Evolutionary conservation across 495 filamentous ascomycete genomes (phyloP).

Genomic region (Talaromyces liani): DNA sequence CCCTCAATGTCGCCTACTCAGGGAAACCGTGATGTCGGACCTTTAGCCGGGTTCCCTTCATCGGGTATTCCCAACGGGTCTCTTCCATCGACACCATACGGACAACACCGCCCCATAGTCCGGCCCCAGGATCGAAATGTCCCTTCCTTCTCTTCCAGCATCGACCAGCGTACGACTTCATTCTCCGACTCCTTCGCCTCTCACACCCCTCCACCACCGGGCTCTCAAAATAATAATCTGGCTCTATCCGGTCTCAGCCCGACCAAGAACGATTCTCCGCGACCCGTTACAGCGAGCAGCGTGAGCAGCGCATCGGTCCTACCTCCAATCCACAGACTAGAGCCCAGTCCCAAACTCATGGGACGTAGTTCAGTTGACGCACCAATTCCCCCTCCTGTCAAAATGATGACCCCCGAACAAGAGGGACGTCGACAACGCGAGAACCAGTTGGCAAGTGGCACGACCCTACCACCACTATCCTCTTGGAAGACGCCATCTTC

Average conservation of each 20-base stretch:
- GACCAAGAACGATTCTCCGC: constrained; percentile 62
- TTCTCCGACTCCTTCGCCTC: constrained; percentile 35
- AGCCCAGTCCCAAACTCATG: constrained; percentile 44
- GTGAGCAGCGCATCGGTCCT: constrained; percentile 39
- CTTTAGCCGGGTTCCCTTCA: constrained; percentile 36
- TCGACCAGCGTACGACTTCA: constrained; percentile 22
- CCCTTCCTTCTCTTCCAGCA: constrained; percentile 25
- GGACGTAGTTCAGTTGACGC: constrained; percentile 41
- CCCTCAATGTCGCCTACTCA: constrained; percentile 46
- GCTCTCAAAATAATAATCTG: constrained; percentile 40
- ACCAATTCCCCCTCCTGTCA: constrained; percentile 37
- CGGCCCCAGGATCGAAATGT: constrained; percentile 24
- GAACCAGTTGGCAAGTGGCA: constrained; percentile 17
- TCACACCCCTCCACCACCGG: constrained; percentile 22
- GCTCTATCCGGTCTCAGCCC: constrained; percentile 63
- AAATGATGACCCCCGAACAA: constrained; percentile 42
- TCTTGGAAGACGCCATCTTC: background rate
- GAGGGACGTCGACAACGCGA: constrained; percentile 37
- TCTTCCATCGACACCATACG: constrained; percentile 28
- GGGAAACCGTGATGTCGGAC: constrained; percentile 38
- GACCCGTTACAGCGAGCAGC: constrained; percentile 39
- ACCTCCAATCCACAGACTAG: constrained; percentile 41
- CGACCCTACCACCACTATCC: background rate
- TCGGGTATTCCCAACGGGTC: constrained; percentile 22
- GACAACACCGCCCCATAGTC: constrained; percentile 23